A percentile compares a stretch with the other conserved stretches of the same genome.
These are phyloP conservation scores for Salvia rosmarinus DNA, from an alignment of 257 asterid species.

Conservation along the genomic window DNA sequence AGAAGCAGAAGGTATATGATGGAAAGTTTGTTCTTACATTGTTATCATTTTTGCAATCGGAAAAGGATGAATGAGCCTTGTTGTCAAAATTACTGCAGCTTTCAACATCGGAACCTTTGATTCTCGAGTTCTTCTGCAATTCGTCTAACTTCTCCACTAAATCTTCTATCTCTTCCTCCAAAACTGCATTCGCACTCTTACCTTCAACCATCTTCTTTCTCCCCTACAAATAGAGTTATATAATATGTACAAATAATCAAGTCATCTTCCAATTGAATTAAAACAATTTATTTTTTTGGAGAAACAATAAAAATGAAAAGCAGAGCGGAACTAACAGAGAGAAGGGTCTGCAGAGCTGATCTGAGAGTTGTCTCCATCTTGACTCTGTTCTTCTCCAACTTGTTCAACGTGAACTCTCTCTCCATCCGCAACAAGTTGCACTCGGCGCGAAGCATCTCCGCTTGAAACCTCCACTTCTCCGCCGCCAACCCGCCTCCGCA, in stretches of 20 bases:
- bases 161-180: slow-evolving; percentile 73
- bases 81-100: slow-evolving; percentile 39
- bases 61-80: slow-evolving; percentile 35
- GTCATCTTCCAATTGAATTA: too few species aligned
- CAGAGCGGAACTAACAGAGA: slow-evolving; percentile 53
- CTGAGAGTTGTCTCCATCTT: slow-evolving; percentile 67
- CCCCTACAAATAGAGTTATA: slow-evolving; percentile 62
- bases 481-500: slow-evolving; percentile 47
- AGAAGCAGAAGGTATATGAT: background rate
- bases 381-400: slow-evolving; percentile 64
- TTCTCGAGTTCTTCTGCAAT: slow-evolving; percentile 47
- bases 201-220: slow-evolving; percentile 64
- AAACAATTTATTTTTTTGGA: background rate
- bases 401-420: slow-evolving; percentile 71
- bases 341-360: slow-evolving; percentile 79
- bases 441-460: slow-evolving; percentile 87
- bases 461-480: slow-evolving; percentile 85
- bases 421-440: slow-evolving; percentile 78
- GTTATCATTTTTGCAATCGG: slow-evolving; percentile 20
- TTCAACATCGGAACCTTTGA: slow-evolving; percentile 32
- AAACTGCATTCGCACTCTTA: slow-evolving; percentile 48
- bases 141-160: slow-evolving; percentile 59
- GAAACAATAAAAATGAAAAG: background rate
- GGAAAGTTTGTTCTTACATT: slow-evolving; percentile 44
- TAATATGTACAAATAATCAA: background rate